phyloP scores from a whole-genome alignment of 179 eudicot genomes.

The Beta corolliflora region DNA sequence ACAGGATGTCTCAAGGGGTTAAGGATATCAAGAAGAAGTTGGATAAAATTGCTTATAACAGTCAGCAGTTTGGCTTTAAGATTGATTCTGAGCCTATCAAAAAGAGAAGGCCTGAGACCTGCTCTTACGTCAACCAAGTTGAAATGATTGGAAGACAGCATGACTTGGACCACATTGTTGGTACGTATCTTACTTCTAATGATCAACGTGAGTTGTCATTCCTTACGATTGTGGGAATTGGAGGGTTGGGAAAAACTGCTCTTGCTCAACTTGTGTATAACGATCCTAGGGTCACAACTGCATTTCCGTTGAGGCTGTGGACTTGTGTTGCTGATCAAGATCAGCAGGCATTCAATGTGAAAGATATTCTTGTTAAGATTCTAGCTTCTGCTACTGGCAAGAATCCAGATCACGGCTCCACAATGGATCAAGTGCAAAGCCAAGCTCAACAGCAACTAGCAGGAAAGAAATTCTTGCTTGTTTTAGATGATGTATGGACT shows the following conservation, averaged over 20 bases:
- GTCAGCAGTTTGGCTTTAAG: background rate
- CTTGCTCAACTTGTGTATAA: conserved; percentile 2
- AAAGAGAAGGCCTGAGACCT: background rate
- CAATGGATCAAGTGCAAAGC: background rate
- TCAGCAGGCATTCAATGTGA: background rate
- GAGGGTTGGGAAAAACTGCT: background rate
- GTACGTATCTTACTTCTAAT: background rate
- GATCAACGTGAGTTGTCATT: background rate
- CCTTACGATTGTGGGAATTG: background rate
- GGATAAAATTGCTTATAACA: conserved; percentile 4
- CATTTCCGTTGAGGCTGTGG: background rate
- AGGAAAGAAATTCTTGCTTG: conserved; percentile 2
- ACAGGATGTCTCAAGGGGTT: conserved; percentile 17
- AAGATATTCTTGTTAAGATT: background rate
- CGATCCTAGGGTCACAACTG: background rate
- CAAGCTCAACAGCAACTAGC: background rate
- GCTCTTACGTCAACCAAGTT: background rate
- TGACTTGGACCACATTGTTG: background rate
- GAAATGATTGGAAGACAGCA: background rate
- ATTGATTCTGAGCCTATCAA: background rate
- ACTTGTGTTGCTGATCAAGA: conserved; percentile 7
- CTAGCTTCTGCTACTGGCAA: background rate
- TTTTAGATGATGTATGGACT: conserved; percentile 18
- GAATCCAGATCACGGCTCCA: background rate
- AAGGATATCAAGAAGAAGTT: conserved; percentile 23